Conservation (phyloP, 768 basidiomycete species). For the Porpolomopsis calyptriformis region DNA sequence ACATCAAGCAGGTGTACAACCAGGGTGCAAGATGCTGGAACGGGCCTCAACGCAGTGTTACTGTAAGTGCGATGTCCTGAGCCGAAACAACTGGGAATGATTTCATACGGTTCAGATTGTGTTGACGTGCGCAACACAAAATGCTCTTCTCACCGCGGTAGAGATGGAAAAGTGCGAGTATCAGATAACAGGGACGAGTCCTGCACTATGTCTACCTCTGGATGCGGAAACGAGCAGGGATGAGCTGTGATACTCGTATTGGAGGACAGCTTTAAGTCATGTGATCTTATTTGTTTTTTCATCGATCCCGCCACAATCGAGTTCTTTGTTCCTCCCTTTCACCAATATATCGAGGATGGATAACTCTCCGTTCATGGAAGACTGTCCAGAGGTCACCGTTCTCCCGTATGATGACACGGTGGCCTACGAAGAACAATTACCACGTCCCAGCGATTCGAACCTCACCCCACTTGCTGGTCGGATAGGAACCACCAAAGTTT, state of each 20-base stretch:
- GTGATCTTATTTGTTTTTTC: too few species aligned
- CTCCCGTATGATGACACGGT: constrained; percentile 48
- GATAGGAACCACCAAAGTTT: constrained; percentile 68
- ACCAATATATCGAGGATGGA: constrained; percentile 2
- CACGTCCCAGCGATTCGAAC: constrained; percentile 21
- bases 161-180: constrained; percentile 29
- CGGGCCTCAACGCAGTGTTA: constrained; percentile 80
- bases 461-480: constrained; percentile 45
- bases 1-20: constrained; percentile 73
- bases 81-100: background rate
- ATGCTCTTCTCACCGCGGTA: constrained; percentile 61
- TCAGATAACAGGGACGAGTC: background rate
- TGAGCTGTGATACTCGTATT: too few species aligned
- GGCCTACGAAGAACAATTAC: constrained; percentile 48
- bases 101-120: constrained; percentile 43
- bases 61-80: constrained; percentile 33
- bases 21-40: constrained; percentile 92
- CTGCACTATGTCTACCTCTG: background rate
- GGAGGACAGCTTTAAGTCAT: too few species aligned
- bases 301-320: too few species aligned
- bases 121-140: constrained; percentile 78
- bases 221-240: background rate
- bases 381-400: constrained; percentile 21
- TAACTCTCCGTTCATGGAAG: constrained; percentile 40
- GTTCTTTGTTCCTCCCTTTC: constrained; percentile 9